phyloP scores from a whole-genome alignment of 2,329 filamentous ascomycete species.

The Tolypocladium ophioglossoides region DNA sequence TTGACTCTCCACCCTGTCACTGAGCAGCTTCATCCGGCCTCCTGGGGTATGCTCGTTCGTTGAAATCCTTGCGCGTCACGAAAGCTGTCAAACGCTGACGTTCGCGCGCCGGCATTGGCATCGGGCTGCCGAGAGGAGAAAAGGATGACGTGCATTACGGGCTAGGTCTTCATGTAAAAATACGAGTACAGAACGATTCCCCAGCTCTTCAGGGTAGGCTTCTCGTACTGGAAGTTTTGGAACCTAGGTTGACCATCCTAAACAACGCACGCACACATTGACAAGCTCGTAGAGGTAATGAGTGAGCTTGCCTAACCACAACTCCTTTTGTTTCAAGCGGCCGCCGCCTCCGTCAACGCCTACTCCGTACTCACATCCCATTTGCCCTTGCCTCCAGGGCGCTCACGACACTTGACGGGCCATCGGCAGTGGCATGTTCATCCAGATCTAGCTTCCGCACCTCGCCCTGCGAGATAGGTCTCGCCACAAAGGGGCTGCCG shows the following conservation, averaged over 20 bases:
- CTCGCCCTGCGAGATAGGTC: conserved; percentile 31
- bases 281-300: neutral
- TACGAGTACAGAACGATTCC: neutral
- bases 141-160: neutral
- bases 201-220: neutral
- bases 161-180: neutral
- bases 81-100: neutral
- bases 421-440: conserved; percentile 1
- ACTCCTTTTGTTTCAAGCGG: neutral
- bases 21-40: neutral
- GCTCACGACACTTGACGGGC: conserved; percentile 7
- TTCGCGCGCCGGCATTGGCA: neutral
- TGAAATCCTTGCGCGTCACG: neutral
- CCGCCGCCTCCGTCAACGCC: neutral
- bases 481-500: conserved; percentile 50
- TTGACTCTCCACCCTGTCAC: neutral
- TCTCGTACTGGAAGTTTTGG: neutral
- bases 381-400: conserved; percentile 12
- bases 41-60: too few relatives aligned
- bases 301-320: neutral
- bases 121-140: too few relatives aligned
- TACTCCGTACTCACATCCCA: conserved; percentile 6
- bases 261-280: neutral
- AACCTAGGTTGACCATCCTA: too few relatives aligned
- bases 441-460: conserved; percentile 6